These are phyloP conservation scores for Aspergillus diversus DNA, from an alignment of 495 filamentous ascomycete species.

Conservation along the genomic window DNA sequence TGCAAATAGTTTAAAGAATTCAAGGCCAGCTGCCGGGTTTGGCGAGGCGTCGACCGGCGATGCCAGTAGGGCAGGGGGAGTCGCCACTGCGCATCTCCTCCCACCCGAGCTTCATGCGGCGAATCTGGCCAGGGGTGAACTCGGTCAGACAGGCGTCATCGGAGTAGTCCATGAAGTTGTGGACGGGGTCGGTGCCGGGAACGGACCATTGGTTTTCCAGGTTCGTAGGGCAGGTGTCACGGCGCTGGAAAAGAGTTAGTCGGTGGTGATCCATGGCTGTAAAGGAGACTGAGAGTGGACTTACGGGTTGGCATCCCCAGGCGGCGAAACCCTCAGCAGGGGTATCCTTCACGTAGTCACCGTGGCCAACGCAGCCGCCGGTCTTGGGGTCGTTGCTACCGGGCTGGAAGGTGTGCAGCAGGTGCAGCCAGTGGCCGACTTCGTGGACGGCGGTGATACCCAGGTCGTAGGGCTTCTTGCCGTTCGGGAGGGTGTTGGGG, in stretches of 20 bases:
- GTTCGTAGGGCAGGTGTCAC: constrained; percentile 15
- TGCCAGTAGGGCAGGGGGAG: background rate
- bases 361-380: constrained; percentile 15
- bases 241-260: background rate
- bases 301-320: constrained; percentile 4
- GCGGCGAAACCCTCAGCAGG: constrained; percentile 9
- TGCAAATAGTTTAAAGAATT: background rate
- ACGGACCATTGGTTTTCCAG: background rate
- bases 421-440: constrained; percentile 21
- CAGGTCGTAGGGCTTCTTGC: constrained; percentile 16
- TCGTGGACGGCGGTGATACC: constrained; percentile 20
- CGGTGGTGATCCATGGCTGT: too few species aligned
- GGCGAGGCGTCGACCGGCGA: background rate
- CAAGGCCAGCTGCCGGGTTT: background rate
- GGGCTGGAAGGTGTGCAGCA: constrained; percentile 21
- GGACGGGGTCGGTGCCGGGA: constrained; percentile 13
- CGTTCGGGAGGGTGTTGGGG: constrained; percentile 15
- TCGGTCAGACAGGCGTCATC: constrained; percentile 15
- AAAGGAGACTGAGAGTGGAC: background rate
- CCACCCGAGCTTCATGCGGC: constrained; percentile 16
- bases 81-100: constrained; percentile 9
- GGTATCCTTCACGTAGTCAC: constrained; percentile 20
- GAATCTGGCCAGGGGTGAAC: constrained; percentile 12
- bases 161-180: constrained; percentile 23
- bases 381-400: background rate